Evolutionary conservation across 2,329 filamentous ascomycete species (phyloP), one percentile per base, ranked within the genome.

Genomic region (Blastomyces percursus): DNA sequence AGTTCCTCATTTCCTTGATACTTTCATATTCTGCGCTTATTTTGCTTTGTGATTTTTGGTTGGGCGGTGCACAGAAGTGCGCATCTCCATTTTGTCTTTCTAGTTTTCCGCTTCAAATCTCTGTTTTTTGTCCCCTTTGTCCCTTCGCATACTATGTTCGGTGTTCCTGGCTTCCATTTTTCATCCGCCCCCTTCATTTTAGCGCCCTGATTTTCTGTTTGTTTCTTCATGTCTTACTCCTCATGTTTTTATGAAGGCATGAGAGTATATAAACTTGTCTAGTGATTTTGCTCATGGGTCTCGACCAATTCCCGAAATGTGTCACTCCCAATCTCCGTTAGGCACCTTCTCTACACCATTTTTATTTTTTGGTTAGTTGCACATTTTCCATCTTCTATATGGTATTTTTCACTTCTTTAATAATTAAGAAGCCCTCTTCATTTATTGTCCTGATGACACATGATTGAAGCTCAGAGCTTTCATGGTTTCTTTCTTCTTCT

Each of bases 1-100:
- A 32, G 24, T 30, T 59, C 12, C 30, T 19, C 55, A 35, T 40
- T n/a, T 42, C 9, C 11, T 62, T n/a, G 42, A 55, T 32, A 2
- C 21, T n/a, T 61, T 50, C 50, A 11, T 21, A 1, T 68, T 60
- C 62, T 21, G 19, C 55, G 40, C 63, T 62, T 21, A 19, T n/a
- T 59, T 51, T 21, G 32, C 50, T 64, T 66, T 56, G 42, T 7
- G 59, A 59, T 62, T 69, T 38, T 38, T 59, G 72, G 68, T 70
- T 72, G 68, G 71, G 71, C 68, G 68, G 63, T 73, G 71, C 72
- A 66, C 75, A 78, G 76, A 77, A 78, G 76, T 78, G 76, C 76
- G 76, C 76, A 78, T 73, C 70, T 75, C 51, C 42, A 52, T 60
- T 65, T 69, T 66, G 66, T 61, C 46, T 65, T 67, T 67, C 62